Conservation (phyloP, 169 alveolate species). For the Cryptosporidium tyzzeri region DNA sequence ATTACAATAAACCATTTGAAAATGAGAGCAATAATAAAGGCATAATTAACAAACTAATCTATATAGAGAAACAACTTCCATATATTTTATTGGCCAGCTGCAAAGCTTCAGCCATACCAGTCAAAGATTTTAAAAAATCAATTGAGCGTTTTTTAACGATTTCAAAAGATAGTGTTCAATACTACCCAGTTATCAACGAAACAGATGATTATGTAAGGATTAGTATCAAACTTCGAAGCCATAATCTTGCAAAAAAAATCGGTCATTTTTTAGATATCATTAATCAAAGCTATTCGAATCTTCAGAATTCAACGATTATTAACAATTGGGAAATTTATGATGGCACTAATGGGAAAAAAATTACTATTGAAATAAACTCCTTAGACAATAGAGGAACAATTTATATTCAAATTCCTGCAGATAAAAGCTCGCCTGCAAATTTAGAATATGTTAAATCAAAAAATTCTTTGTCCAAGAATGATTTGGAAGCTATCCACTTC, state of each 20-base stretch:
- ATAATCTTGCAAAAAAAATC: background rate
- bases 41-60: background rate
- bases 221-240: slow-evolving; percentile 9
- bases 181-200: background rate
- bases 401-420: slow-evolving; percentile 32
- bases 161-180: background rate
- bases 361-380: slow-evolving; percentile 14
- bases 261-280: slow-evolving; percentile 5
- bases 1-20: background rate
- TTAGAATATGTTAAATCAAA: slow-evolving; percentile 41
- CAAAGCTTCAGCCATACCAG: slow-evolving; percentile 7
- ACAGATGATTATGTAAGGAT: background rate
- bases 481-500: slow-evolving; percentile 23
- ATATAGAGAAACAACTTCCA: background rate
- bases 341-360: slow-evolving; percentile 28
- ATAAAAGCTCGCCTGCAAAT: background rate
- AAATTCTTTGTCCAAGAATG: background rate
- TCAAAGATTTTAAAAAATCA: slow-evolving; percentile 11
- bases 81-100: background rate
- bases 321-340: slow-evolving; percentile 28
- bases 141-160: background rate
- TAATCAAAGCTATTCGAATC: slow-evolving; percentile 1
- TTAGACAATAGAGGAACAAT: background rate
- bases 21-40: background rate
- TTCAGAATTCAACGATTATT: slow-evolving; percentile 19